Percentiles rank a stretch among this genome's conserved stretches.
These are phyloP conservation scores for Dittrichia graveolens DNA, from an alignment of 129 eudicot genomes.

Conservation along the genomic window DNA sequence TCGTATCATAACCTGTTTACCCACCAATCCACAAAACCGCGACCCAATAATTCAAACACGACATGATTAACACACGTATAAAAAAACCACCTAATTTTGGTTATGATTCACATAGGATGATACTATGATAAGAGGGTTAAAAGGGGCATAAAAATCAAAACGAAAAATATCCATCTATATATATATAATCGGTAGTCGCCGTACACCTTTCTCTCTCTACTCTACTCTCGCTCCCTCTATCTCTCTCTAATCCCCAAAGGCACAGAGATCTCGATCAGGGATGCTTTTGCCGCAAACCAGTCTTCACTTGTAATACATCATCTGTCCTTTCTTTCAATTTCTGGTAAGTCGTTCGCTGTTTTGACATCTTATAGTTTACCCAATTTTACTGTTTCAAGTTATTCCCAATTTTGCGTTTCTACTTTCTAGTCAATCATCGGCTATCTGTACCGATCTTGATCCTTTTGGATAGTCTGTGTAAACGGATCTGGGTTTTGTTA, in stretches of 20 bases:
- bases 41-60: too few species aligned
- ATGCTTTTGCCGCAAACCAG: conserved; percentile 21
- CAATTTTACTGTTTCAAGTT: neutral
- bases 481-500: conserved; percentile 36
- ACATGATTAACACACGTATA: too few species aligned
- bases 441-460: conserved; percentile 39
- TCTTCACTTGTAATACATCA: conserved; percentile 20
- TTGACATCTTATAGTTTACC: neutral
- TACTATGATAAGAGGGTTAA: too few species aligned
- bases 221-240: conserved; percentile 7
- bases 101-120: too few species aligned
- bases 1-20: too few species aligned
- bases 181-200: conserved; percentile 24
- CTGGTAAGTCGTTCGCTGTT: conserved; percentile 30
- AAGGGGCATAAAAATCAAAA: neutral
- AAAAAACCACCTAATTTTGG: too few species aligned
- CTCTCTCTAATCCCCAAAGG: neutral
- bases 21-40: too few species aligned
- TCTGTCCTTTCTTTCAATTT: conserved; percentile 15
- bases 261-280: conserved; percentile 36
- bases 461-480: conserved; percentile 16
- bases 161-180: neutral
- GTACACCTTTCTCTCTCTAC: conserved; percentile 31
- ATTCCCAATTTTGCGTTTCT: neutral
- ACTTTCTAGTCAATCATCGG: conserved; percentile 3